A percentile compares a stretch with the other conserved stretches of the same genome.
Evolutionary conservation across 1,284 basidiomycete species (phyloP).

Genomic region (Cronartium quercuum): DNA sequence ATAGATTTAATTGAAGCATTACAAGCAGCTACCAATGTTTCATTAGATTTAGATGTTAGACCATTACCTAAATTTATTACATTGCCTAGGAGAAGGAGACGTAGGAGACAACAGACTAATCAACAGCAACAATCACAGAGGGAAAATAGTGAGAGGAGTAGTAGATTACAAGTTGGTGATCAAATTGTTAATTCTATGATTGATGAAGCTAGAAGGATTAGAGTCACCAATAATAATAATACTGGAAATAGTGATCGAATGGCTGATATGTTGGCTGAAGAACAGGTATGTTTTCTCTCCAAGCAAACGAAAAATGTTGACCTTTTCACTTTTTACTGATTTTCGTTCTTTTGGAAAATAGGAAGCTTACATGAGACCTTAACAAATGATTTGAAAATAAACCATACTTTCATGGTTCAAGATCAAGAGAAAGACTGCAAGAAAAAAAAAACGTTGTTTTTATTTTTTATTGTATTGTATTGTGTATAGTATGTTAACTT

Average conservation of each 20-base stretch:
- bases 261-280: constrained; percentile 46
- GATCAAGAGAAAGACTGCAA: too few relatives aligned
- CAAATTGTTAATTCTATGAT: constrained; percentile 42
- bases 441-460: too few relatives aligned
- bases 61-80: constrained; percentile 73
- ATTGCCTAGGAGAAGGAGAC: constrained; percentile 52
- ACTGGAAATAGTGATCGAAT: constrained; percentile 49
- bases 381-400: too few relatives aligned
- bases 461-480: too few relatives aligned
- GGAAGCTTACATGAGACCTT: not conserved
- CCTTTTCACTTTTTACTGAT: not conserved
- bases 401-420: too few relatives aligned
- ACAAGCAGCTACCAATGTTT: constrained; percentile 87
- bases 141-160: constrained; percentile 5
- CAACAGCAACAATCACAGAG: constrained; percentile 7
- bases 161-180: not conserved
- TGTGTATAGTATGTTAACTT: too few relatives aligned
- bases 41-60: constrained; percentile 81
- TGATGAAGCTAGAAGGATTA: constrained; percentile 40
- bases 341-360: not conserved
- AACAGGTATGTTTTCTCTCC: constrained; percentile 40
- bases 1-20: constrained; percentile 96
- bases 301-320: not conserved
- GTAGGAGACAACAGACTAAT: constrained; percentile 45
- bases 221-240: not conserved